Conservation (phyloP, 192 early-diverging fungal genomes). For the Diversispora epigaea region DNA sequence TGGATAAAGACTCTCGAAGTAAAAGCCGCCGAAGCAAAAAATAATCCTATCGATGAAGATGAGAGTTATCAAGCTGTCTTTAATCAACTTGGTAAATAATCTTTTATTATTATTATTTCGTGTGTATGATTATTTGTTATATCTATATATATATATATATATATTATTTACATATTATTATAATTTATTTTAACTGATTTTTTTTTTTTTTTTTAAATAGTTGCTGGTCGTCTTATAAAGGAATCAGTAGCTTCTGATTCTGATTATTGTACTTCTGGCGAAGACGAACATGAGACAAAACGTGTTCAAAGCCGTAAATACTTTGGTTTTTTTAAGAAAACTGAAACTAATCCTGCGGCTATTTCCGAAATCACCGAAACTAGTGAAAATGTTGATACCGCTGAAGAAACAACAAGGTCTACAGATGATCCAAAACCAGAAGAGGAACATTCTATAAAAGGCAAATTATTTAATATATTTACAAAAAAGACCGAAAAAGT, state of each 20-base stretch:
- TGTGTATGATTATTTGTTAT: neutral
- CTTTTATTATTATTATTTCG: neutral
- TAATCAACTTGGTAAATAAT: neutral
- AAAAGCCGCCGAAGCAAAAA: neutral
- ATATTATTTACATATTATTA: too few species aligned
- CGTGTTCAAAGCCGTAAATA: neutral
- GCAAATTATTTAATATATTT: too few species aligned
- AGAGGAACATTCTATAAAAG: too few species aligned
- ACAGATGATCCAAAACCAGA: too few species aligned
- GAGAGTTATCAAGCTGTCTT: neutral
- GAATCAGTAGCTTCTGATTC: too few species aligned
- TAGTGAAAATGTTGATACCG: neutral
- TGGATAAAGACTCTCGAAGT: neutral
- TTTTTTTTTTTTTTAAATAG: too few species aligned
- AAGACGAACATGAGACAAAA: neutral
- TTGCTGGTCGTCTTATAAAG: too few species aligned
- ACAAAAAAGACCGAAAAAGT: too few species aligned
- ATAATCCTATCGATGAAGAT: neutral
- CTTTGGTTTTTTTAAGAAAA: neutral
- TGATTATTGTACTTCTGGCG: too few species aligned
- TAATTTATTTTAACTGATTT: too few species aligned
- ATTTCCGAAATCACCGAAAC: neutral
- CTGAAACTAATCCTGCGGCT: neutral
- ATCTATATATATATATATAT: too few species aligned
- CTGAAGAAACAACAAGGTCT: too few species aligned